Evolutionary conservation across 345 rosid species (phyloP), one percentile per base, ranked within the genome.

Genomic region (Eucalyptus tenuipes): DNA sequence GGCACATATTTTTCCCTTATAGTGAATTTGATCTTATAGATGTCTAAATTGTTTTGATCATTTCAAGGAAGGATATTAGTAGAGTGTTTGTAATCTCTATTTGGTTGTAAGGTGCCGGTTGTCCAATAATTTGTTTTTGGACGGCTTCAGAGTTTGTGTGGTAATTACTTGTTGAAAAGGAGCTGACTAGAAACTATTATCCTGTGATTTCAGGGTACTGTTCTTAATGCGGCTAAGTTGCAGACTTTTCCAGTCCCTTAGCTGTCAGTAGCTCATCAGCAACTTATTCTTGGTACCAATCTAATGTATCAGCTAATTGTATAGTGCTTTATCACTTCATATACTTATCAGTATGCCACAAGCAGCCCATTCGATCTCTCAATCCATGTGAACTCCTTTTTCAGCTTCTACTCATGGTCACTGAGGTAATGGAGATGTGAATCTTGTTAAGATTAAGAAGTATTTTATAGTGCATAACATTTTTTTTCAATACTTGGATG

Each of bases 221-320:
- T 94, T 91, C 88, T 95, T 92, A 95, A 94, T 88, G 91, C 87
- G 92, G 98, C 98, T 91, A 96, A 96, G 90, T 91, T 91, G 22
- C 94, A 95, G 79, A 87, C 91, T 84, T 97, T 97, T 92, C 98
- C 99, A 89, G 93, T 95, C 91, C 98, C 96, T 40, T 95, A 96
- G 89, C 90, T 94, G 91, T 94, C 98, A 49, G 93, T 93, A 92
- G 96, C 98, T 88, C 93, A 95, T 91, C 97, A 95, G 90, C 99
- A 95, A 89, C 93, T 97, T 86, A 92, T 95, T 91, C 94, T 92
- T 61, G 99, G 99, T 97, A 96, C 80, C 45, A 29, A 86, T 86
- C 50, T 86, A 49, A 57, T 66, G 48, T 85, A 55, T 33, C 10
- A 48, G 64, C 37, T 47, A 49, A 50, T 68, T 33, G 6, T 45